These are phyloP conservation scores for Aspergillus sp. DNA, from an alignment of 2,329 filamentous ascomycete species.

Conservation along the genomic window DNA sequence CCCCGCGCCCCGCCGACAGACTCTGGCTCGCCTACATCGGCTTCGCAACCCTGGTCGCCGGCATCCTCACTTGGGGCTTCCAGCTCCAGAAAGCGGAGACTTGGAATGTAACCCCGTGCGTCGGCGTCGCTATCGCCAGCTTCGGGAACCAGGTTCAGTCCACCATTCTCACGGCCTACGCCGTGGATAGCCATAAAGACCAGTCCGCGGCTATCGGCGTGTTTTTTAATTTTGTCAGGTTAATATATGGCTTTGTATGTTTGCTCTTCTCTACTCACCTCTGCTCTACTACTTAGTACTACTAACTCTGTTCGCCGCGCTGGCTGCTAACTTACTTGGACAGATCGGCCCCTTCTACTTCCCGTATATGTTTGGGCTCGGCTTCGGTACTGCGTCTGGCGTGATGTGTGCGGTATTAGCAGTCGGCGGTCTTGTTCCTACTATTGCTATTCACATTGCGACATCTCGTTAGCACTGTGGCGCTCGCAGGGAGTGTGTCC, in stretches of 20 bases:
- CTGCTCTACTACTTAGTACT: neutral
- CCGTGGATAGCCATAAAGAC: constrained; percentile 48
- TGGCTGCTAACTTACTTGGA: no score
- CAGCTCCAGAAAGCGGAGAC: constrained; percentile 37
- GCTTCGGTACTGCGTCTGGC: neutral
- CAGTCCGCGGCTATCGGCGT: constrained; percentile 48
- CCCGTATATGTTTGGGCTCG: constrained; percentile 30
- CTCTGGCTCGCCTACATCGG: constrained; percentile 51
- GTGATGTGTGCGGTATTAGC: constrained; percentile 3
- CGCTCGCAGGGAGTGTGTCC: no score
- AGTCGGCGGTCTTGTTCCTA: constrained; percentile 22
- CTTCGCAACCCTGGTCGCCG: constrained; percentile 41
- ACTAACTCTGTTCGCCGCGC: no score
- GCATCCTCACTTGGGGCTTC: constrained; percentile 47
- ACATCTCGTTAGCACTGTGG: no score
- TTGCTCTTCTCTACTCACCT: constrained; percentile 12
- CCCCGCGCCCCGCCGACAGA: constrained; percentile 40
- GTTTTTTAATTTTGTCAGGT: constrained; percentile 49
- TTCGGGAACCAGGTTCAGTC: constrained; percentile 54
- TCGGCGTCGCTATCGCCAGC: constrained; percentile 44
- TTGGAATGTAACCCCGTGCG: constrained; percentile 50
- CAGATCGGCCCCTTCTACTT: constrained; percentile 25
- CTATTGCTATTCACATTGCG: constrained; percentile 20
- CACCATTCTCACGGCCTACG: constrained; percentile 51
- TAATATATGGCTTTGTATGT: constrained; percentile 46